Percentiles rank a stretch among this genome's conserved stretches.
Conservation (phyloP, 73 alveolate species). For the Paramecium tetraurelia region DNA sequence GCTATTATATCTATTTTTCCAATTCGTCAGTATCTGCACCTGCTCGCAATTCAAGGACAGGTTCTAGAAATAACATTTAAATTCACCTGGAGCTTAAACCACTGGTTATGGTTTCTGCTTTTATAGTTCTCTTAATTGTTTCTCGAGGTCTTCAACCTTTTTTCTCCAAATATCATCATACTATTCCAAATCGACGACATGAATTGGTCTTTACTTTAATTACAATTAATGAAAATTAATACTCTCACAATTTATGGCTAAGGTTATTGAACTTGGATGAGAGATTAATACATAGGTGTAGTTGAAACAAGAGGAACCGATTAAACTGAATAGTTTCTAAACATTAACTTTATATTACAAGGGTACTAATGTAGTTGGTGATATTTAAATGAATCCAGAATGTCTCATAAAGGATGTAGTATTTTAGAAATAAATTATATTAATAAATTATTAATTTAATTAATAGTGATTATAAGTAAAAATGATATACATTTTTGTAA, state of each 20-base stretch:
- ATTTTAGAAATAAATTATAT: not conserved
- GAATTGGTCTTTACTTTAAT: not conserved
- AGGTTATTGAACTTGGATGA: not conserved
- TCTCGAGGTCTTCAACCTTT: not conserved
- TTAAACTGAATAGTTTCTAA: not conserved
- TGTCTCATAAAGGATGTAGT: not conserved
- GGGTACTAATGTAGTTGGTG: not conserved
- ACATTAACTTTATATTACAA: not conserved
- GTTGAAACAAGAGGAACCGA: not conserved
- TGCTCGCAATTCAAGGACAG: not conserved
- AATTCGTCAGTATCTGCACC: not conserved
- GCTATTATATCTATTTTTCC: not conserved
- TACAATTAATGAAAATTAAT: not conserved
- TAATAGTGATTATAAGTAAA: not conserved
- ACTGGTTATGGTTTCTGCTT: not conserved
- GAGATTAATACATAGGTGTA: not conserved
- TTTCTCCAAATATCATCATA: conserved; percentile 27
- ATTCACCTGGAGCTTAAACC: not conserved
- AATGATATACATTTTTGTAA: not conserved
- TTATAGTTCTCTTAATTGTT: not conserved
- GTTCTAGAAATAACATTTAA: not conserved
- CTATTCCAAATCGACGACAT: not conserved
- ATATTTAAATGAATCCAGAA: not conserved
- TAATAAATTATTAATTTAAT: not conserved
- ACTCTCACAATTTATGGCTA: conserved; percentile 2